Percentiles rank a stretch among this genome's conserved stretches.
Conservation (phyloP, 306 rosid genomes). For the Hippophae gyantsensis region DNA sequence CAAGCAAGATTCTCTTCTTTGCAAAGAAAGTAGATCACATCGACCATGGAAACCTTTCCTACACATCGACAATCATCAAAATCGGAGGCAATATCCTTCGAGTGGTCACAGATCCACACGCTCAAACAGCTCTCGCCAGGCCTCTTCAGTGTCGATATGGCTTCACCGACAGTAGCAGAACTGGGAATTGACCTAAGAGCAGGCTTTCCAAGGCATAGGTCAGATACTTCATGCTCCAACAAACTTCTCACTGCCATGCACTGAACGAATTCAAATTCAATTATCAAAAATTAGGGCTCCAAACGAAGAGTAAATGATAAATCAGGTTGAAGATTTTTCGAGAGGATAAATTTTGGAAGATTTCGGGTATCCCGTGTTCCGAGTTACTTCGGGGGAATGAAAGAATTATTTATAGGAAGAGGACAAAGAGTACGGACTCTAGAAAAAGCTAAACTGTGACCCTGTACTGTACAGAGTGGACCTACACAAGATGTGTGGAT, state of each 20-base stretch:
- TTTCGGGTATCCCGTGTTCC: too few species aligned
- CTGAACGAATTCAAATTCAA: not conserved
- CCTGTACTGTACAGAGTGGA: too few species aligned
- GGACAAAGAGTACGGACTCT: too few species aligned
- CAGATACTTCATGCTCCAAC: conserved; percentile 43
- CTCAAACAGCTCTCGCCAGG: conserved; percentile 34
- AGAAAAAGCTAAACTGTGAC: too few species aligned
- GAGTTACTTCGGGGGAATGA: too few species aligned
- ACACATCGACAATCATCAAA: conserved; percentile 41
- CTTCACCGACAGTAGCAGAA: conserved; percentile 53
- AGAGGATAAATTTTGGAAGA: too few species aligned
- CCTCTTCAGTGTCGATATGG: conserved; percentile 41
- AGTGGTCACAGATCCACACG: conserved; percentile 73
- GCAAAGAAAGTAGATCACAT: conserved; percentile 51
- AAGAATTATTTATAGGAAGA: too few species aligned
- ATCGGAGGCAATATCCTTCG: conserved; percentile 2
- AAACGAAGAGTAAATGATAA: not conserved
- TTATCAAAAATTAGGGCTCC: not conserved
- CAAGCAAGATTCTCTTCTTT: conserved; percentile 30
- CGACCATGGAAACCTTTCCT: conserved; percentile 55
- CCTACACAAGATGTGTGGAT: too few species aligned
- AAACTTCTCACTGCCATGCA: conserved; percentile 65
- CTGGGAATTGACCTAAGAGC: conserved; percentile 43
- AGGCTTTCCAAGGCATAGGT: conserved; percentile 85
- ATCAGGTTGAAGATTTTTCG: too few species aligned